Evolutionary conservation across 2,329 filamentous ascomycete species (phyloP).

Genomic region (Clonostachys sp.): DNA sequence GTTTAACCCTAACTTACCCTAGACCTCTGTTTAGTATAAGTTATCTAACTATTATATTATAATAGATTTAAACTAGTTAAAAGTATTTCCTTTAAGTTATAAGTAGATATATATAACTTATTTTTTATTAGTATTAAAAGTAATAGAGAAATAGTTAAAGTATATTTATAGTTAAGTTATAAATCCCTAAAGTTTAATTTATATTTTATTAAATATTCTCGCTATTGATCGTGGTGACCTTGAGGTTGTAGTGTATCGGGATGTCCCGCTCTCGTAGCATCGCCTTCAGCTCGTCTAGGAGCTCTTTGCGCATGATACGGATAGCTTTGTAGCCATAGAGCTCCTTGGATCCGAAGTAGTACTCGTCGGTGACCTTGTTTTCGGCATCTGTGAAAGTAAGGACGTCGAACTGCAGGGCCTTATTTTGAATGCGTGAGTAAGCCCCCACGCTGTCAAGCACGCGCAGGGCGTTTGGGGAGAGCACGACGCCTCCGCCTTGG

Average conservation of each 20-base stretch:
- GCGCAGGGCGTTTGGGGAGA: slow-evolving; percentile 53
- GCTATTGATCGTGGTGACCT: slow-evolving; percentile 34
- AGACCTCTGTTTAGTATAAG: no score
- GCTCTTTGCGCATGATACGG: slow-evolving; percentile 46
- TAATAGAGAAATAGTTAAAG: no score
- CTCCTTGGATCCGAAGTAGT: slow-evolving; percentile 39
- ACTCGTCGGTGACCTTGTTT: slow-evolving; percentile 26
- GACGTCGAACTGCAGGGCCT: slow-evolving; percentile 45
- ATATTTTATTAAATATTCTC: no score
- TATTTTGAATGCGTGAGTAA: slow-evolving; percentile 34
- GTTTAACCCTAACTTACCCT: no score
- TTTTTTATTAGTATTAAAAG: no score
- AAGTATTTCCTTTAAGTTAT: no score
- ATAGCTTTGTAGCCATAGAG: slow-evolving; percentile 48
- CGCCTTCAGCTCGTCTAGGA: slow-evolving; percentile 41
- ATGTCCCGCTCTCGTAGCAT: slow-evolving; percentile 33
- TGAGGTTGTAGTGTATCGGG: slow-evolving; percentile 37
- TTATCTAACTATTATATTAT: no score
- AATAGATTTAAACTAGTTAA: no score
- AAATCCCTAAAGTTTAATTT: no score
- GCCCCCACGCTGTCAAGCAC: slow-evolving; percentile 46
- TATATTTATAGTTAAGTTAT: no score
- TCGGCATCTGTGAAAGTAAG: slow-evolving; percentile 34
- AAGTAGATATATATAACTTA: no score
- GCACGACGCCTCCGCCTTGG: slow-evolving; percentile 51